These are phyloP conservation scores for Condylostoma magnum DNA, from an alignment of 169 alveolate genomes.

Conservation along the genomic window DNA sequence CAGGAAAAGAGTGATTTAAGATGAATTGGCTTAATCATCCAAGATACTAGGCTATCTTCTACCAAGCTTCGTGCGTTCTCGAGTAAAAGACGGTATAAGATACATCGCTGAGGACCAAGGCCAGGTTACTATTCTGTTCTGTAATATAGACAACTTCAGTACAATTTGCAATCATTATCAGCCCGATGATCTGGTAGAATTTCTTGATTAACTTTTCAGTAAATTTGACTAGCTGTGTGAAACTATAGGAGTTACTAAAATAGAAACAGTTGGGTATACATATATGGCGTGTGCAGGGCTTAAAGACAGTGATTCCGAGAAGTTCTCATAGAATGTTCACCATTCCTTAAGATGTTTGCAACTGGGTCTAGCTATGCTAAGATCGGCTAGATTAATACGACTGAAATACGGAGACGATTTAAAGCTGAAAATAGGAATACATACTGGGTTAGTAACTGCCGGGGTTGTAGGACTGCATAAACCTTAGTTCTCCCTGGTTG, in stretches of 20 bases:
- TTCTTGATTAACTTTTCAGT: constrained; percentile 72
- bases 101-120: constrained; percentile 15
- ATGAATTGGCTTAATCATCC: background rate
- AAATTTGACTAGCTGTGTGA: constrained; percentile 75
- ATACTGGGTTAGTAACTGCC: constrained; percentile 94
- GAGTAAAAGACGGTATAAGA: constrained; percentile 21
- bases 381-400: background rate
- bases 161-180: background rate
- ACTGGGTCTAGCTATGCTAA: background rate
- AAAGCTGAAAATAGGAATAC: constrained; percentile 93
- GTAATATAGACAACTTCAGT: constrained; percentile 21
- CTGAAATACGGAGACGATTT: constrained; percentile 33
- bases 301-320: constrained; percentile 58
- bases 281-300: constrained; percentile 88
- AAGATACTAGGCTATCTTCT: background rate
- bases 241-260: constrained; percentile 70
- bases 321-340: background rate
- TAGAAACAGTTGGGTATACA: constrained; percentile 88
- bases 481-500: constrained; percentile 96
- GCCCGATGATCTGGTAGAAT: constrained; percentile 40
- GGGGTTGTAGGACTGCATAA: constrained; percentile 97
- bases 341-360: constrained; percentile 25
- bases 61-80: background rate
- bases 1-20: too few species aligned
- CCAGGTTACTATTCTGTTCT: constrained; percentile 11